Conservation (phyloP, 768 basidiomycete genomes). For the Erythrobasidium yunnanense region DNA sequence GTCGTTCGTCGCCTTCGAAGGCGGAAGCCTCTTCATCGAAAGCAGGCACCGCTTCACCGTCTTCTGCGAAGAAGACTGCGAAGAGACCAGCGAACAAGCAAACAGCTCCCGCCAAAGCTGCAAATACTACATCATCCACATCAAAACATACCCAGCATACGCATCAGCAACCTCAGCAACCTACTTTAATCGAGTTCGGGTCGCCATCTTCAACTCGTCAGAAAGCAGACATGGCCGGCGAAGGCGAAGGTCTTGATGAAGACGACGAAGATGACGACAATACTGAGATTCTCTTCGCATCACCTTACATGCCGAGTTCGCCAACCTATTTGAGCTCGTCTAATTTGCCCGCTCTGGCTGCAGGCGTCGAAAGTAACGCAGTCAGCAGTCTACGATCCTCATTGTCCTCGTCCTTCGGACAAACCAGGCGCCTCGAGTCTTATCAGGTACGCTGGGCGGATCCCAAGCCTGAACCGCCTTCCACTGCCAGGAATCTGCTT, state of each 20-base stretch:
- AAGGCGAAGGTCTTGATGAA: not conserved
- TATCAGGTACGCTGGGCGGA: not conserved
- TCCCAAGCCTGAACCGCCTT: not conserved
- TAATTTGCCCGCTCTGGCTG: not conserved
- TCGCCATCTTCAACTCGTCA: no score
- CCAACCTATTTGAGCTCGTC: not conserved
- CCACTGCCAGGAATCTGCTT: no score
- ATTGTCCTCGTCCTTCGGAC: not conserved
- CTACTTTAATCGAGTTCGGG: no score
- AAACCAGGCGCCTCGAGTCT: no score
- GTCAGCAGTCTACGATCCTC: not conserved
- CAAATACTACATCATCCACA: no score
- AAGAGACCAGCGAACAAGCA: not conserved
- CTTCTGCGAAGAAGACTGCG: not conserved
- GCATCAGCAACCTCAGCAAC: no score
- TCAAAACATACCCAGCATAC: no score
- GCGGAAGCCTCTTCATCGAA: not conserved
- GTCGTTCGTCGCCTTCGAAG: not conserved
- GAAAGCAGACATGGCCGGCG: not conserved
- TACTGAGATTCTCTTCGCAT: not conserved
- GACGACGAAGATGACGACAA: not conserved
- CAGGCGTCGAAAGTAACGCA: not conserved
- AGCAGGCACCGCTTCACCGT: not conserved
- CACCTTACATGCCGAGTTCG: conserved; percentile 23
- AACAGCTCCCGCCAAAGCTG: no score